Evolutionary conservation across 805 yeast species (phyloP), one percentile per base, ranked within the genome.

Genomic region (Cyberlindnera nakhonratchasimensis): DNA sequence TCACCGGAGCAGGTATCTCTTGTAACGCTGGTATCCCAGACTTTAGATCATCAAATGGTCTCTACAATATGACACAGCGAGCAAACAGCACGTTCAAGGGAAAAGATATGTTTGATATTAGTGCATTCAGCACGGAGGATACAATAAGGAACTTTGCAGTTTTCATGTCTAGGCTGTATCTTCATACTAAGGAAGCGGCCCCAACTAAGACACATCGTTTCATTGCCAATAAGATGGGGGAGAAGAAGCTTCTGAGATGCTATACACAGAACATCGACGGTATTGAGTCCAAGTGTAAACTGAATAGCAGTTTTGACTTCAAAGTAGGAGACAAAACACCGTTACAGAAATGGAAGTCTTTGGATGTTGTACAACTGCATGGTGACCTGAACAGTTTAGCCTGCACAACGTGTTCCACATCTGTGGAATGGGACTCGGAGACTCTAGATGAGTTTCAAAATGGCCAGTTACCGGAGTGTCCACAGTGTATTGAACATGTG

Each of bases 1-100:
- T 90, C 41, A 89, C 96, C 0, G 98, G 99, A 7, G 99, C 99
- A 2, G 99, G 99, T 1, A 88, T 91, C 45, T 87, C 96, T 13
- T 88, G 96, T 60, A 87, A 86, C 59, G 97, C 98, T 1, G 98
- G 99, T 0, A 93, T 91, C 35, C 99, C 99, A 28, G 98, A 91
- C 60, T 90, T 90, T 61, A 72, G 98, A 42, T 85, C 95, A 4
- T 69, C 80, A 9, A 77, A 83, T 51, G 98, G 98, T 2, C 71
- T 90, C 9, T 90, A 91, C 65, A 80, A 83, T 46, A 59, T 80
- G 64, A 17, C 48, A 5, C 43, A 38, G 29, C 11, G 21, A 12
- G 13, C n/a, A 14, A 45, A 39, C n/a, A 86, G 32, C 19, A 5
- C 34, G 17, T 18, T 83, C 24, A 86, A 83, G 57, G 98, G 98